Evolutionary conservation across 1,284 basidiomycete species (phyloP), one percentile per base, ranked within the genome.

Genomic region (Papiliotrema laurentii): DNA sequence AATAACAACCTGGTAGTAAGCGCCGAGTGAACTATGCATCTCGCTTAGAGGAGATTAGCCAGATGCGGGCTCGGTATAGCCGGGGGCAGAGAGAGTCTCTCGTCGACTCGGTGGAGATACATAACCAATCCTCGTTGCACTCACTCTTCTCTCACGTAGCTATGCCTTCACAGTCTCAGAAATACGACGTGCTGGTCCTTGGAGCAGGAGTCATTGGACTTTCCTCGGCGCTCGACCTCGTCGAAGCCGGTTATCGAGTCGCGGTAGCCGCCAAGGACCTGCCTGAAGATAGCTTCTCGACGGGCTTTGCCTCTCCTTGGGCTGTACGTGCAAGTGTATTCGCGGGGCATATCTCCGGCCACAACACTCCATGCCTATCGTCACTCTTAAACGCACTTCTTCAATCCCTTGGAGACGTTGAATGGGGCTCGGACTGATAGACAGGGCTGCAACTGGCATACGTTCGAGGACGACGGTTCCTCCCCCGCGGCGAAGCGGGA

Each of bases 401-500:
- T n/a, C n/a, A n/a, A n/a, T n/a, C n/a, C n/a, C n/a, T n/a, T n/a
- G 25, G 21, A 33, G 16, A 28, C 16, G 10, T 24, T 43, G n/a
- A 24, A 26, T 13, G 9, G 16, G 18, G 2, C 5, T 31, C 41
- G 24, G 21, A 25, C 53, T 33, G 37, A 36, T 1, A 38, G 16
- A n/a, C 58, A 83, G 79, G 84, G 84, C 14, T 83, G 83, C 40
- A 83, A 83, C 66, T 85, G 83, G 83, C 79, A 78, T 24, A 81
- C 84, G 9, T 80, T 81, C 50, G 77, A 75, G 24, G 64, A 62
- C 25, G 47, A 50, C 24, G 49, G 34, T 21, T 36, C 39, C n/a
- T 54, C 54, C 55, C 68, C 49, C 71, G 79, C 73, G 73, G 80
- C 60, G 49, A 64, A 62, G 50, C 69, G 58, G 77, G 69, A 75